phyloP scores from a whole-genome alignment of 1,284 basidiomycete species.

The Ganoderma meredithae region DNA sequence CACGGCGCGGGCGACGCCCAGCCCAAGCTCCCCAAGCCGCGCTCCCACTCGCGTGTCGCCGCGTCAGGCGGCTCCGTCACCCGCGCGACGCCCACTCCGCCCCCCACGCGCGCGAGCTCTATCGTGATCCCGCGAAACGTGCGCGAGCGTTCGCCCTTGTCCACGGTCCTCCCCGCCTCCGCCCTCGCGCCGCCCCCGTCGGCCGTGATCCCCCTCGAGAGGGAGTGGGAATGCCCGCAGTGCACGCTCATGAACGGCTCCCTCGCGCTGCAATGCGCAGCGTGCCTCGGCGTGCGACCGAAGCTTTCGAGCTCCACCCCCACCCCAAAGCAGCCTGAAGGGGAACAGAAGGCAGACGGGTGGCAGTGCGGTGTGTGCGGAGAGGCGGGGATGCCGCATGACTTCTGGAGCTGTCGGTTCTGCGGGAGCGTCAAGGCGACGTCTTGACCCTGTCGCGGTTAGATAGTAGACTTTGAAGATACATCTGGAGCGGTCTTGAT shows the following conservation, averaged over 20 bases:
- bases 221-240: constrained; percentile 69
- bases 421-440: constrained; percentile 72
- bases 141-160: neutral
- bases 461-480: neutral
- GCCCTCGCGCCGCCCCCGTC: constrained; percentile 14
- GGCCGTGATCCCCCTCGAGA: constrained; percentile 19
- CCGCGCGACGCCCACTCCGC: constrained; percentile 22
- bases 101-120: constrained; percentile 27
- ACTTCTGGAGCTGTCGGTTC: constrained; percentile 77
- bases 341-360: constrained; percentile 62
- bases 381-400: constrained; percentile 63
- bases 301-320: constrained; percentile 30
- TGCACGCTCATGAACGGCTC: constrained; percentile 78
- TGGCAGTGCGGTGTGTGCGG: constrained; percentile 81
- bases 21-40: constrained; percentile 30
- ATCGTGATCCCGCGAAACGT: constrained; percentile 12
- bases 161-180: neutral
- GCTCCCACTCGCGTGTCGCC: constrained; percentile 23
- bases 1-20: constrained; percentile 25
- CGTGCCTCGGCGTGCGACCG: constrained; percentile 65
- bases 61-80: constrained; percentile 2
- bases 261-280: constrained; percentile 62
- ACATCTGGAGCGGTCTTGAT: neutral
- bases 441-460: neutral
- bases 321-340: constrained; percentile 56